These are phyloP conservation scores for Dalbergia cochinchinensis DNA, from an alignment of 306 rosid genomes.

Conservation along the genomic window DNA sequence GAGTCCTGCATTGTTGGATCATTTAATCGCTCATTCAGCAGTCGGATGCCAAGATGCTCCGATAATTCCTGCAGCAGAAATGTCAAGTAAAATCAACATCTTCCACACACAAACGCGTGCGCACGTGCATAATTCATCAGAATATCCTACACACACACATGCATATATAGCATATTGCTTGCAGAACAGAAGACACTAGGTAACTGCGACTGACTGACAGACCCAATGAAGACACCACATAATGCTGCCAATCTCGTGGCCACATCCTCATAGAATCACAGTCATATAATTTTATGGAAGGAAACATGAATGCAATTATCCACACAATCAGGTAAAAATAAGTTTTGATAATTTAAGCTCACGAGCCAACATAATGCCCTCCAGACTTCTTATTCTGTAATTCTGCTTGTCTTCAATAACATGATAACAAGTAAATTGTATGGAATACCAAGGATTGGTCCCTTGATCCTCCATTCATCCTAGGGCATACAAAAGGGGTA, in stretches of 20 bases:
- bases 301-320: not conserved
- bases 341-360: not conserved
- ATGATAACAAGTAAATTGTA: no score
- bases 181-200: not conserved
- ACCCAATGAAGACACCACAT: not conserved
- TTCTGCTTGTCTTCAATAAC: no score
- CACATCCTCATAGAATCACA: not conserved
- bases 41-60: constrained; percentile 80
- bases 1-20: constrained; percentile 77
- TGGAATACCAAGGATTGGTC: no score
- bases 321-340: not conserved
- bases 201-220: not conserved
- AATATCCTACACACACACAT: no score
- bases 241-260: not conserved
- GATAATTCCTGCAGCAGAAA: constrained; percentile 80
- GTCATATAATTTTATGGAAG: not conserved
- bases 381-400: not conserved
- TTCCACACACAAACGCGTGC: constrained; percentile 21
- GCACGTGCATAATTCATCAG: no score
- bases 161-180: not conserved
- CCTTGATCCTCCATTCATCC: no score
- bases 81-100: constrained; percentile 46
- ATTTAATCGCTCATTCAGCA: constrained; percentile 73
- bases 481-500: no score
- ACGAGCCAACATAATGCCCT: not conserved